These are phyloP conservation scores for Populus pruinosa DNA, from an alignment of 345 rosid genomes.

Conservation along the genomic window DNA sequence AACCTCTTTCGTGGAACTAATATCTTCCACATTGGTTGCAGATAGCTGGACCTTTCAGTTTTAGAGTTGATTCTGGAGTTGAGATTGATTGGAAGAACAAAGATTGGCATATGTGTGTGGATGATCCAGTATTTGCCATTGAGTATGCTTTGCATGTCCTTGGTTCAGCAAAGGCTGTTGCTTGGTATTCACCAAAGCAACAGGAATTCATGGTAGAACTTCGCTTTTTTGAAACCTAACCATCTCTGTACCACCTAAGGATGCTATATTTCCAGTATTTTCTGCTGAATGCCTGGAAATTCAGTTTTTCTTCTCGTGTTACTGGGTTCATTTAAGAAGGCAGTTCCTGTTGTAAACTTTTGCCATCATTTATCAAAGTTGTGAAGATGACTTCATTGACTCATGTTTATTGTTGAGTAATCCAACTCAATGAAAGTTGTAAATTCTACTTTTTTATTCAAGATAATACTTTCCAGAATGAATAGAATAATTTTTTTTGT, in stretches of 20 bases:
- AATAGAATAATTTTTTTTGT: too few relatives aligned
- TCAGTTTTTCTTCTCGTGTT: neutral
- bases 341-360: neutral
- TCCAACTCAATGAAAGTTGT: too few relatives aligned
- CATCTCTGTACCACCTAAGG: neutral
- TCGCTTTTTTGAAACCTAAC: slow-evolving; percentile 64
- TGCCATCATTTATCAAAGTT: neutral
- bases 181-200: slow-evolving; percentile 87
- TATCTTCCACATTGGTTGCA: slow-evolving; percentile 28
- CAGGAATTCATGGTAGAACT: slow-evolving; percentile 86
- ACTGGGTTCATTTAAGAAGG: neutral
- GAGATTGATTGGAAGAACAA: slow-evolving; percentile 47
- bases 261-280: neutral
- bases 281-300: neutral
- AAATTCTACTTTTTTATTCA: too few relatives aligned
- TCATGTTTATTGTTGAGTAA: too few relatives aligned
- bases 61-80: slow-evolving; percentile 73
- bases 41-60: slow-evolving; percentile 90
- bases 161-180: slow-evolving; percentile 83
- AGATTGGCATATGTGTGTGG: slow-evolving; percentile 36
- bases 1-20: neutral
- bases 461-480: too few relatives aligned
- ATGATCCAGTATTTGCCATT: slow-evolving; percentile 67
- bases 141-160: slow-evolving; percentile 90
- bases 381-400: too few relatives aligned